Evolutionary conservation across 1,284 basidiomycete species (phyloP).

Genomic region (Naganishia liquefaciens): DNA sequence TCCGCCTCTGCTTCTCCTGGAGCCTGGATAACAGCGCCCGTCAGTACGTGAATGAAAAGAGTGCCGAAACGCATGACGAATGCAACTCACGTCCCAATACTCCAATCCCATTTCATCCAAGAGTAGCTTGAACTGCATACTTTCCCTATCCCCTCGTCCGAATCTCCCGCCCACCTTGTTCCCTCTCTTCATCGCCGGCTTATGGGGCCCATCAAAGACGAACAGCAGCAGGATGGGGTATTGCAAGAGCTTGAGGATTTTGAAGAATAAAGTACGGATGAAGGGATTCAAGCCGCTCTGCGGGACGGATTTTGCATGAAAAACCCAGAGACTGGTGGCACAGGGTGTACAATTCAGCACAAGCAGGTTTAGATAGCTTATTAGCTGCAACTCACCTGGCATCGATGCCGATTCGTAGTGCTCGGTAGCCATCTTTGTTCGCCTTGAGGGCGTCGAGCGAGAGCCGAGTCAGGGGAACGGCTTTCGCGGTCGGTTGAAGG

Average conservation of each 20-base stretch:
- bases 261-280: slow-evolving; percentile 59
- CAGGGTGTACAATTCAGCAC: slow-evolving; percentile 16
- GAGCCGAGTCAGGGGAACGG: slow-evolving; percentile 37
- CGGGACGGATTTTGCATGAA: slow-evolving; percentile 53
- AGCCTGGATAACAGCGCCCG: too few species aligned
- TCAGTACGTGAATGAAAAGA: too few species aligned
- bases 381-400: slow-evolving; percentile 44
- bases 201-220: slow-evolving; percentile 87
- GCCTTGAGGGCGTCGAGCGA: slow-evolving; percentile 31
- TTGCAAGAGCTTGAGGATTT: slow-evolving; percentile 66
- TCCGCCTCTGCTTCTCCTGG: slow-evolving; percentile 97
- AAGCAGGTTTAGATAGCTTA: not conserved
- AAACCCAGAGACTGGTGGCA: slow-evolving; percentile 55
- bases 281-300: slow-evolving; percentile 56
- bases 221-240: slow-evolving; percentile 83
- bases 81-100: slow-evolving; percentile 67
- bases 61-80: not conserved
- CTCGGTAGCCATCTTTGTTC: slow-evolving; percentile 47
- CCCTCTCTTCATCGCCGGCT: slow-evolving; percentile 79
- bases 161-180: slow-evolving; percentile 55
- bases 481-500: slow-evolving; percentile 37
- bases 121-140: slow-evolving; percentile 71
- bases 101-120: slow-evolving; percentile 87
- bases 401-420: slow-evolving; percentile 55
- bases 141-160: slow-evolving; percentile 63